Percentiles rank a stretch among this genome's conserved stretches.
These are phyloP conservation scores for Curvularia verruculosa DNA, from an alignment of 2,329 filamentous ascomycete genomes.

Conservation along the genomic window DNA sequence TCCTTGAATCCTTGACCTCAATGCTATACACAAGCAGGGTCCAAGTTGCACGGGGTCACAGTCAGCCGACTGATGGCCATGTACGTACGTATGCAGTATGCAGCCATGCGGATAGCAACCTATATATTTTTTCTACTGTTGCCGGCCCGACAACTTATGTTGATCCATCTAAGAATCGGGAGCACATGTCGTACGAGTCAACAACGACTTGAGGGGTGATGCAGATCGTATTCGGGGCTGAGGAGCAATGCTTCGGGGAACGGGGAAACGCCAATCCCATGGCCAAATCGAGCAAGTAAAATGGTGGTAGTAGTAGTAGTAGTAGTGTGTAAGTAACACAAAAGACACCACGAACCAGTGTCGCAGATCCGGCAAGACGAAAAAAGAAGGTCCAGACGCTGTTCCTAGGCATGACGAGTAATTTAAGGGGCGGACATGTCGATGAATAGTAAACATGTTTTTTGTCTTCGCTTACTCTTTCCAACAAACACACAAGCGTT, in stretches of 20 bases:
- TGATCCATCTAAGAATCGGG: background rate
- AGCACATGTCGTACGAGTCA: background rate
- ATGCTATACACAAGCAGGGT: background rate
- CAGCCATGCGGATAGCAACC: too few relatives aligned
- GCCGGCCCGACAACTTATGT: background rate
- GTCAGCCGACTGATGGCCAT: background rate
- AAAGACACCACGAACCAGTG: too few relatives aligned
- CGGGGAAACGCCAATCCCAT: background rate
- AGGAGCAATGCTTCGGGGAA: conserved; percentile 3
- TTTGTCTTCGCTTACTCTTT: too few relatives aligned
- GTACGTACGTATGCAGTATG: background rate
- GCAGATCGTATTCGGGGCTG: too few relatives aligned
- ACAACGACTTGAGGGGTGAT: background rate
- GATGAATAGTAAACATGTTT: too few relatives aligned
- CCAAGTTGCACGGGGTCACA: background rate
- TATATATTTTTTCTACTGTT: too few relatives aligned
- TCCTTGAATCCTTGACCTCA: background rate
- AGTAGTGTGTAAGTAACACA: background rate
- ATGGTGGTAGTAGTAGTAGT: too few relatives aligned
- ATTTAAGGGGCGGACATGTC: too few relatives aligned
- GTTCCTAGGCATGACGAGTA: too few relatives aligned
- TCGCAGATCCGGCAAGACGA: too few relatives aligned
- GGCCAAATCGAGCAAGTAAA: background rate
- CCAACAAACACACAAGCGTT: background rate
- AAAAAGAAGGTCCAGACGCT: too few relatives aligned